Conservation (phyloP, 306 rosid genomes). For the Notholithocarpus densiflorus region DNA sequence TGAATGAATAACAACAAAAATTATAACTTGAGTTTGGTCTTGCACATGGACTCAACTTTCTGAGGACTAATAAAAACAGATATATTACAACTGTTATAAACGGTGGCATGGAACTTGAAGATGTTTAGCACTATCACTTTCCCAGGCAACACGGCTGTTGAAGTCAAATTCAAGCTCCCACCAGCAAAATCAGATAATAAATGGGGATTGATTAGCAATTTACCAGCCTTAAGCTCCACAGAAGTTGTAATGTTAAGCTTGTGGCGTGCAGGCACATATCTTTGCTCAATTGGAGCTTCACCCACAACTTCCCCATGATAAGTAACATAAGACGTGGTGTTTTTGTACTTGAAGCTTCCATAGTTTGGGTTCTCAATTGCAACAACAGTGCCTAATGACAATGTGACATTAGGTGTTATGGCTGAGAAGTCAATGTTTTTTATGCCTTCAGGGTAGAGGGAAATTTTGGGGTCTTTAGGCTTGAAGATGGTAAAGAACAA, state of each 20-base stretch:
- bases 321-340: constrained; percentile 12
- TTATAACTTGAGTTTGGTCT: constrained; percentile 35
- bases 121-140: constrained; percentile 36
- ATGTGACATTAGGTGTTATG: constrained; percentile 15
- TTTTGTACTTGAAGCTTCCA: constrained; percentile 25
- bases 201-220: no score
- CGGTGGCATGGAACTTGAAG: constrained; percentile 35
- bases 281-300: no score
- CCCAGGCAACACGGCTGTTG: constrained; percentile 29
- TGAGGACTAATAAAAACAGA: constrained; percentile 8
- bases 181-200: no score
- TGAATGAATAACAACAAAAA: background rate
- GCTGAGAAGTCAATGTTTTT: constrained; percentile 13
- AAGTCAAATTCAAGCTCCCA: no score
- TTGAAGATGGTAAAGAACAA: constrained; percentile 42
- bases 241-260: no score
- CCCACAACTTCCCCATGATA: background rate
- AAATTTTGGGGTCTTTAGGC: constrained; percentile 36
- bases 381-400: constrained; percentile 21
- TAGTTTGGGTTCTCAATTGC: constrained; percentile 38
- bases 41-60: constrained; percentile 29
- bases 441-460: constrained; percentile 8
- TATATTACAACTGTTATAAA: constrained; percentile 31
- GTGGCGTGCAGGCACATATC: no score
- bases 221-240: no score